A percentile compares a stretch with the other conserved stretches of the same genome.
These are phyloP conservation scores for Yamadazyma scolyti DNA, from an alignment of 805 yeast species.

Conservation along the genomic window DNA sequence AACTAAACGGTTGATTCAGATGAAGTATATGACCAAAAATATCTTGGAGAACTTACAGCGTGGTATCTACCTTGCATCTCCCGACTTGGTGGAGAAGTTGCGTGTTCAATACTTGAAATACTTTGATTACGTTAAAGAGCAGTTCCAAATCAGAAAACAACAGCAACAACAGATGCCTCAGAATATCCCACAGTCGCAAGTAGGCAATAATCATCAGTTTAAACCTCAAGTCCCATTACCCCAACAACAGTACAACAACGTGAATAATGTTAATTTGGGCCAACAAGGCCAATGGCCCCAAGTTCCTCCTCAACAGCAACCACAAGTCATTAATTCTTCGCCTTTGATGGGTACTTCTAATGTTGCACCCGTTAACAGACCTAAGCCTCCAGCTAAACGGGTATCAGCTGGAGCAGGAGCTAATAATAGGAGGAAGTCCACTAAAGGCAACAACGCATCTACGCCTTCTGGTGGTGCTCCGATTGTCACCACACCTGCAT, in stretches of 20 bases:
- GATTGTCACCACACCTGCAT: conserved; percentile 38
- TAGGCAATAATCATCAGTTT: too few species aligned
- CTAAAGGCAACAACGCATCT: conserved; percentile 34
- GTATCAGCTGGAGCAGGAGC: conserved; percentile 15
- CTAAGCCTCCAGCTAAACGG: conserved; percentile 9
- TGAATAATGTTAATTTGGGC: neutral
- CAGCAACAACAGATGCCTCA: conserved; percentile 27
- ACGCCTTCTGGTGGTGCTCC: conserved; percentile 19
- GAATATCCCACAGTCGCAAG: conserved; percentile 1
- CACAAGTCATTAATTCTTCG: conserved; percentile 8
- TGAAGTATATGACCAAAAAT: conserved; percentile 74
- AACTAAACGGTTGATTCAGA: conserved; percentile 70
- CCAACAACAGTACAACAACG: conserved; percentile 1
- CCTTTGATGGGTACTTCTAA: conserved; percentile 12
- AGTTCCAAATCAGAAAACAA: conserved; percentile 37
- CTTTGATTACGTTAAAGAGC: conserved; percentile 70
- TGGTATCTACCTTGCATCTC: conserved; percentile 66
- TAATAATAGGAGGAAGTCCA: conserved; percentile 18
- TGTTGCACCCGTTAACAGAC: conserved; percentile 2
- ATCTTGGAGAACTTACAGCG: conserved; percentile 66
- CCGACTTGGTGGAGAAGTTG: conserved; percentile 66
- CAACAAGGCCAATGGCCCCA: conserved; percentile 4
- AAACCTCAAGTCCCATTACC: conserved; percentile 1
- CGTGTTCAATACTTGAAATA: conserved; percentile 71
- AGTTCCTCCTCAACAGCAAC: conserved; percentile 4